phyloP scores from a whole-genome alignment of 2,329 filamentous ascomycete genomes.

The Chalaropsis thielavioides region DNA sequence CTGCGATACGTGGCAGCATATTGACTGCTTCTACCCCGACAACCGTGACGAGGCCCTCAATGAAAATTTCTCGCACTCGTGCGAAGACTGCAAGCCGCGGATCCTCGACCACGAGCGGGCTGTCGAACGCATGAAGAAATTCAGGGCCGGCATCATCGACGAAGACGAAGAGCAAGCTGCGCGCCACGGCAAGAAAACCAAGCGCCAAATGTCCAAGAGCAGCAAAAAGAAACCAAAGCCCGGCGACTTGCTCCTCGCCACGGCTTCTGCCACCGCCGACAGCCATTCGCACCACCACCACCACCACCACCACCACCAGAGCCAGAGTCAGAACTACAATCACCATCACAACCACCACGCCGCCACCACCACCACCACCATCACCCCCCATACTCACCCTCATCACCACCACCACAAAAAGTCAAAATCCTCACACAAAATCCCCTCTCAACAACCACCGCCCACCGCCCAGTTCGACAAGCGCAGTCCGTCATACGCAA shows the following conservation, averaged over 20 bases:
- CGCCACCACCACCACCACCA: slow-evolving; percentile 37
- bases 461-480: slow-evolving; percentile 53
- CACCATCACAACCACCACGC: slow-evolving; percentile 31
- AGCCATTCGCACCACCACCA: slow-evolving; percentile 22
- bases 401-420: slow-evolving; percentile 48
- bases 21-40: slow-evolving; percentile 79
- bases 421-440: slow-evolving; percentile 64
- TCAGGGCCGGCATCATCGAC: slow-evolving; percentile 40
- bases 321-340: no score
- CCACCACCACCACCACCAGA: slow-evolving; percentile 33
- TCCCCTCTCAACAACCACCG: slow-evolving; percentile 46
- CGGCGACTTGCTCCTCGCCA: slow-evolving; percentile 44
- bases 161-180: slow-evolving; percentile 32
- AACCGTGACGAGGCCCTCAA: slow-evolving; percentile 58
- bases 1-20: slow-evolving; percentile 97
- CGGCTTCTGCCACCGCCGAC: slow-evolving; percentile 24
- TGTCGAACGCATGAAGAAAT: slow-evolving; percentile 40
- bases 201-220: slow-evolving; percentile 62
- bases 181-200: slow-evolving; percentile 52
- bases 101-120: slow-evolving; percentile 60
- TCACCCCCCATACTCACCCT: slow-evolving; percentile 31
- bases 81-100: slow-evolving; percentile 74
- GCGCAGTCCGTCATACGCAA: slow-evolving; percentile 47
- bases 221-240: slow-evolving; percentile 84
- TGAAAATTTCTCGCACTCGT: slow-evolving; percentile 65